Evolutionary conservation across 371 early-diverging fungal genomes (phyloP).

Genomic region (Zychaea mexicana): DNA sequence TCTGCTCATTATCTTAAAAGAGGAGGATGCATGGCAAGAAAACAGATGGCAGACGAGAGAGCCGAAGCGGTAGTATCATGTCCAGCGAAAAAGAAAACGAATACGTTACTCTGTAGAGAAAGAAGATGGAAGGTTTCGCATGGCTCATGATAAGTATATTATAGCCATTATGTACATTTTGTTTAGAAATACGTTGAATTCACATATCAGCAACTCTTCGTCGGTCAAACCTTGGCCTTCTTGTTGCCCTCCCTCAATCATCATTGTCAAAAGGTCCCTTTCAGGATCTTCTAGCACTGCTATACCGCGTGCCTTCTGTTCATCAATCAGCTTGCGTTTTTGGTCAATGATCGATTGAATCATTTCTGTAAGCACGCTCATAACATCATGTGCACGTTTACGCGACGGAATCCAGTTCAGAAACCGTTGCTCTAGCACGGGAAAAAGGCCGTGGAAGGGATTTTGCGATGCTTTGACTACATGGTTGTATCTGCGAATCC

Average conservation of each 20-base stretch:
- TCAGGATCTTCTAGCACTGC: slow-evolving; percentile 33
- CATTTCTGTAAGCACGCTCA: slow-evolving; percentile 16
- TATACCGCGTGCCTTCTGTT: slow-evolving; percentile 13
- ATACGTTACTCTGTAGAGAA: slow-evolving; percentile 24
- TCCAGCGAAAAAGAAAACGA: slow-evolving; percentile 47
- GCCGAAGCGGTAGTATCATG: slow-evolving; percentile 35
- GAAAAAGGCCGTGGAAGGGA: slow-evolving; percentile 49
- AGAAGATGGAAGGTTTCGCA: background rate
- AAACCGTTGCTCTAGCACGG: slow-evolving; percentile 41
- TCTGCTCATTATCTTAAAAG: too few species aligned
- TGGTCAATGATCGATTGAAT: slow-evolving; percentile 35
- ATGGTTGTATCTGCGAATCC: slow-evolving; percentile 29
- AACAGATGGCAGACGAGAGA: slow-evolving; percentile 25
- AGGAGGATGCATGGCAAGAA: slow-evolving; percentile 15
- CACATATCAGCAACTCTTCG: slow-evolving; percentile 42
- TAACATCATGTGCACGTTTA: slow-evolving; percentile 15
- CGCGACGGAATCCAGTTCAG: slow-evolving; percentile 23
- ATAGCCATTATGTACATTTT: slow-evolving; percentile 8
- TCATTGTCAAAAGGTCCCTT: slow-evolving; percentile 54
- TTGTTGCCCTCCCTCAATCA: slow-evolving; percentile 49
- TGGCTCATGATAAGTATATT: background rate
- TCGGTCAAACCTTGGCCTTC: slow-evolving; percentile 30
- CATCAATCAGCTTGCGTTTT: slow-evolving; percentile 26
- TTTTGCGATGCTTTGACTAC: slow-evolving; percentile 21
- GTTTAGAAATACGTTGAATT: background rate